Evolutionary conservation across 2,329 filamentous ascomycete genomes (phyloP).

Genomic region (Aspergillus ochraceus): DNA sequence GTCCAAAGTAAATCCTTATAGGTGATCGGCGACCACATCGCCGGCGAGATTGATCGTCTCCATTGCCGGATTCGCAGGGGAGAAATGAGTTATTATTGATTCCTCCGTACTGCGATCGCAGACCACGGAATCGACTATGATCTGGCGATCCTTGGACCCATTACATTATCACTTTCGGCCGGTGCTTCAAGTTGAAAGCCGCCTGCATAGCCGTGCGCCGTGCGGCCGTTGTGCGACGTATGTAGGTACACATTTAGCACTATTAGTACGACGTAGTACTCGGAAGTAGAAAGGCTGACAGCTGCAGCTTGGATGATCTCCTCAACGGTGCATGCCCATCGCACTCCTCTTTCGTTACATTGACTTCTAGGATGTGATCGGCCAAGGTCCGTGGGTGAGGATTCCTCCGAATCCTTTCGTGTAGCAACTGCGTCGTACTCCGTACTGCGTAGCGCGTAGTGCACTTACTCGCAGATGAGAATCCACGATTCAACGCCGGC

Average conservation of each 20-base stretch:
- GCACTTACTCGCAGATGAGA: too few relatives aligned
- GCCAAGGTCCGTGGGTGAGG: background rate
- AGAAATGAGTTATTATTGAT: background rate
- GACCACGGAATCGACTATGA: background rate
- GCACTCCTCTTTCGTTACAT: background rate
- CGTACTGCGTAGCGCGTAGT: too few relatives aligned
- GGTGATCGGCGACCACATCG: too few relatives aligned
- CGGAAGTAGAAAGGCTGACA: constrained; percentile 9
- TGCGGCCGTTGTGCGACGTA: background rate
- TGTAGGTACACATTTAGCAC: too few relatives aligned
- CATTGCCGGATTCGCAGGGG: background rate
- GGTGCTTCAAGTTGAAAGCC: constrained; percentile 4
- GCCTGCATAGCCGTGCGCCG: background rate
- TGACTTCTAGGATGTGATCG: background rate
- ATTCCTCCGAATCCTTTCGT: too few relatives aligned
- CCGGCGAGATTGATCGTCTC: background rate
- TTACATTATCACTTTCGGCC: constrained; percentile 20
- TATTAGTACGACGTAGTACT: background rate
- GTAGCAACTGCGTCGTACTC: too few relatives aligned
- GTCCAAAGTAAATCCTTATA: background rate
- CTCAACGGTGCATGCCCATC: constrained; percentile 10
- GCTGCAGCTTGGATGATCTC: constrained; percentile 14
- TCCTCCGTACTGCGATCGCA: background rate
- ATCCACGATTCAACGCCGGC: too few relatives aligned
- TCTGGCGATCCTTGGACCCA: constrained; percentile 5